phyloP scores from a whole-genome alignment of 129 eudicot genomes.

The Chrysanthemum makinoi region DNA sequence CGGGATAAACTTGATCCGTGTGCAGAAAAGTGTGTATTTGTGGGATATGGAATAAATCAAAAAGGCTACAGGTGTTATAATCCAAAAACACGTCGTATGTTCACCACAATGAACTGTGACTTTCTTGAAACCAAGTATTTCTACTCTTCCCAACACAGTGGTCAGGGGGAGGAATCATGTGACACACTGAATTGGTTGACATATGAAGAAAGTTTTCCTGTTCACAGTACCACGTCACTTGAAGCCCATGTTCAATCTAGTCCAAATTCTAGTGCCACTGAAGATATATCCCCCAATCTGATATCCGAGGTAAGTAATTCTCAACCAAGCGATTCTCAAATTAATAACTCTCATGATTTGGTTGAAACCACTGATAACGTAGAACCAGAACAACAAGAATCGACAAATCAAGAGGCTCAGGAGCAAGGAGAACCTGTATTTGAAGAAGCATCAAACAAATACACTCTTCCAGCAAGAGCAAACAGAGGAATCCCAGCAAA shows the following conservation, averaged over 20 bases:
- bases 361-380: neutral
- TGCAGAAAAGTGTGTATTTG: neutral
- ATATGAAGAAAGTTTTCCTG: too few species aligned
- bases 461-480: neutral
- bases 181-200: constrained; percentile 12
- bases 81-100: neutral
- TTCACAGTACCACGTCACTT: neutral
- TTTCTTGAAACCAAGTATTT: constrained; percentile 1
- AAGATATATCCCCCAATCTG: neutral
- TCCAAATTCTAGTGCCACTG: neutral
- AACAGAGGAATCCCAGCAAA: neutral
- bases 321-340: neutral
- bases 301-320: constrained; percentile 1
- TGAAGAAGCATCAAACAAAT: neutral
- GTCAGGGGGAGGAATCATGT: neutral
- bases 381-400: neutral
- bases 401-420: neutral
- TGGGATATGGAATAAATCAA: neutral
- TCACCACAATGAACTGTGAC: neutral
- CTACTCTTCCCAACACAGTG: neutral
- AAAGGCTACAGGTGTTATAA: constrained; percentile 8
- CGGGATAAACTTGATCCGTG: neutral
- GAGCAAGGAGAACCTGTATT: neutral
- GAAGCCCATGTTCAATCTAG: neutral
- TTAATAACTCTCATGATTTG: neutral